phyloP scores from a whole-genome alignment of 2,329 filamentous ascomycete species.

The Colletotrichum sansevieriae region DNA sequence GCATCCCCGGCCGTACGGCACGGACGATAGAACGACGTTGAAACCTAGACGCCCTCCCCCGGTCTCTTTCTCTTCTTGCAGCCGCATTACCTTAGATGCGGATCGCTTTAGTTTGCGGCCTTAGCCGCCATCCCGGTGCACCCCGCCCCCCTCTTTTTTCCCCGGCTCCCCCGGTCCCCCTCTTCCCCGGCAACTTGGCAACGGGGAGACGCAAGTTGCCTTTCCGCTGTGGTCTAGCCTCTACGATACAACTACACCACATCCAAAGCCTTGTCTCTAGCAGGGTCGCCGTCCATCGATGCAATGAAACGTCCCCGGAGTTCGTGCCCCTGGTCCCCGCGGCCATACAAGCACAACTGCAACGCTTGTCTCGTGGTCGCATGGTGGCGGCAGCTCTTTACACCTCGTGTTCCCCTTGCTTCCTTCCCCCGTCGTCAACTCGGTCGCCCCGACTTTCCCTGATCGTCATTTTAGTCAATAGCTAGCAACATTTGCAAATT shows the following conservation, averaged over 20 bases:
- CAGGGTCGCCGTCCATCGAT: not conserved
- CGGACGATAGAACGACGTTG: constrained; percentile 35
- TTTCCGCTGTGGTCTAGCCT: constrained; percentile 31
- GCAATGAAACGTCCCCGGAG: constrained; percentile 32
- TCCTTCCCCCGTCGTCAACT: not conserved
- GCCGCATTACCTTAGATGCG: constrained; percentile 31
- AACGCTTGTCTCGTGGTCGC: constrained; percentile 27
- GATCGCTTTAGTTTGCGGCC: constrained; percentile 29
- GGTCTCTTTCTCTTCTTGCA: constrained; percentile 22
- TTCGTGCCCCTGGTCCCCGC: constrained; percentile 24
- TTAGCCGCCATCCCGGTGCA: constrained; percentile 25
- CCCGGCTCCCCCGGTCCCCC: not conserved
- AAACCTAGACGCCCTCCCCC: constrained; percentile 37
- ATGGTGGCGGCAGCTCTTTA: constrained; percentile 38
- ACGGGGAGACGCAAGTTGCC: constrained; percentile 33
- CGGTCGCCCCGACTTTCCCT: constrained; percentile 10
- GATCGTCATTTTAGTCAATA: constrained; percentile 5
- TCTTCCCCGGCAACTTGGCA: constrained; percentile 12
- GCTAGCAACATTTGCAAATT: not conserved
- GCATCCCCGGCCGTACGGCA: constrained; percentile 25
- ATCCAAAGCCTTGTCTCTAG: constrained; percentile 1
- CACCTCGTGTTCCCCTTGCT: constrained; percentile 33
- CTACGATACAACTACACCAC: constrained; percentile 34
- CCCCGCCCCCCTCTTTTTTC: constrained; percentile 1
- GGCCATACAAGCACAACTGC: constrained; percentile 19